A percentile compares a stretch with the other conserved stretches of the same genome.
phyloP scores from a whole-genome alignment of 306 rosid genomes.

The Geum urbanum region DNA sequence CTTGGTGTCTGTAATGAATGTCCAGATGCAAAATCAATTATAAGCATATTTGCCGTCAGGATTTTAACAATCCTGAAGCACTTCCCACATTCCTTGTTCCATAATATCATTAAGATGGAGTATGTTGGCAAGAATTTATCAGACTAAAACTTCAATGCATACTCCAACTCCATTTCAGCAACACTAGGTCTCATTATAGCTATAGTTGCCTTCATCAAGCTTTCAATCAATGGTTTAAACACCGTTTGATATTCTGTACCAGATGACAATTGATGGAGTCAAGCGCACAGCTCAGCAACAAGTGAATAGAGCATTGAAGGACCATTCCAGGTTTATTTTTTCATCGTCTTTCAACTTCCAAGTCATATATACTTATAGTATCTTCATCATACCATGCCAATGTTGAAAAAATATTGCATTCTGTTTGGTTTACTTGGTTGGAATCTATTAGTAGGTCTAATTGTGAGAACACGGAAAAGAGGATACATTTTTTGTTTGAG shows the following conservation, averaged over 20 bases:
- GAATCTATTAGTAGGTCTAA: not conserved
- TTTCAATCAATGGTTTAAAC: slow-evolving; percentile 14
- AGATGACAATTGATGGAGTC: slow-evolving; percentile 86
- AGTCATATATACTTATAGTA: too few species aligned
- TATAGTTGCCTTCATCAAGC: slow-evolving; percentile 13
- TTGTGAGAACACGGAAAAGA: not conserved
- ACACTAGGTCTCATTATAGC: slow-evolving; percentile 8
- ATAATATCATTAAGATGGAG: not conserved
- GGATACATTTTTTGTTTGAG: not conserved
- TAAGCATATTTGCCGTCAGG: not conserved
- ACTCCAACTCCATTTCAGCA: not conserved
- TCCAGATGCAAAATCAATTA: not conserved
- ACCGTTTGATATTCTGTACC: slow-evolving; percentile 34
- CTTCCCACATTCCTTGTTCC: not conserved
- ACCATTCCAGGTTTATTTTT: slow-evolving; percentile 61
- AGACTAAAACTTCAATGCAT: not conserved
- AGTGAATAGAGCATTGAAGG: slow-evolving; percentile 86
- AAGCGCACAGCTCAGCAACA: slow-evolving; percentile 97
- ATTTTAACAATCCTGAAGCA: not conserved
- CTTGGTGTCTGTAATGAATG: not conserved
- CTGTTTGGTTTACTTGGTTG: not conserved
- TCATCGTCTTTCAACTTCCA: not conserved
- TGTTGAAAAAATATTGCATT: not conserved
- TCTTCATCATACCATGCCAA: not conserved
- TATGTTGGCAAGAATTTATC: not conserved